Percentiles rank a stretch among this genome's conserved stretches.
phyloP scores from a whole-genome alignment of 75 land plant species.

The Picea sitchensis region DNA sequence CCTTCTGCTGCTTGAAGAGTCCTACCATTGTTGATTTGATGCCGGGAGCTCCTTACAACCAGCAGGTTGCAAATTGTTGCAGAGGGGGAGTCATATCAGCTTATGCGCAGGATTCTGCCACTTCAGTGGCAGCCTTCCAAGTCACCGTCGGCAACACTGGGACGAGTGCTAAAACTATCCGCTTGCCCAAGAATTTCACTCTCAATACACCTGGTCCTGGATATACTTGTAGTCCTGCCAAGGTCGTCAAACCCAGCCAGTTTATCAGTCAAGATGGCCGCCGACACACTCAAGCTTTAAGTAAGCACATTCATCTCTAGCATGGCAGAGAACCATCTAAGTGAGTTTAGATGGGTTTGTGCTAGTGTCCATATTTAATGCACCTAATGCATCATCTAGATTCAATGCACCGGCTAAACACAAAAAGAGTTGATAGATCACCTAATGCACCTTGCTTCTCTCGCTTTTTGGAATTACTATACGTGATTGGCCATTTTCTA shows the following conservation, averaged over 20 bases:
- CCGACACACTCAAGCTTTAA: constrained; percentile 48
- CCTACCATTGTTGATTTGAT: constrained; percentile 63
- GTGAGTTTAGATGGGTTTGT: too few species aligned
- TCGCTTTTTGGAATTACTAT: too few species aligned
- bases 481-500: too few species aligned
- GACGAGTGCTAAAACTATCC: constrained; percentile 50
- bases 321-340: too few species aligned
- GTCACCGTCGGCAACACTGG: constrained; percentile 56
- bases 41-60: constrained; percentile 66
- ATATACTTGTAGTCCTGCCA: constrained; percentile 58
- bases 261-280: constrained; percentile 48
- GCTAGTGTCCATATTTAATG: too few species aligned
- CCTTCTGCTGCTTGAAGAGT: constrained; percentile 58
- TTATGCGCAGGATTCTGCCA: constrained; percentile 49
- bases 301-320: too few species aligned
- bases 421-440: too few species aligned
- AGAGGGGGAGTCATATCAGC: constrained; percentile 56
- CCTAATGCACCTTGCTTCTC: too few species aligned
- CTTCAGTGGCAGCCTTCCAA: constrained; percentile 36
- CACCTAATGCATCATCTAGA: too few species aligned
- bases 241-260: constrained; percentile 9
- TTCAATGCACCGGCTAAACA: too few species aligned
- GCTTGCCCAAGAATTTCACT: constrained; percentile 50
- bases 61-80: constrained; percentile 69
- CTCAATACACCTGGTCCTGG: constrained; percentile 52